Percentiles rank a stretch among this genome's conserved stretches.
These are phyloP conservation scores for Cladosporium sp. DNA, from an alignment of 2,329 filamentous ascomycete genomes.

Conservation along the genomic window DNA sequence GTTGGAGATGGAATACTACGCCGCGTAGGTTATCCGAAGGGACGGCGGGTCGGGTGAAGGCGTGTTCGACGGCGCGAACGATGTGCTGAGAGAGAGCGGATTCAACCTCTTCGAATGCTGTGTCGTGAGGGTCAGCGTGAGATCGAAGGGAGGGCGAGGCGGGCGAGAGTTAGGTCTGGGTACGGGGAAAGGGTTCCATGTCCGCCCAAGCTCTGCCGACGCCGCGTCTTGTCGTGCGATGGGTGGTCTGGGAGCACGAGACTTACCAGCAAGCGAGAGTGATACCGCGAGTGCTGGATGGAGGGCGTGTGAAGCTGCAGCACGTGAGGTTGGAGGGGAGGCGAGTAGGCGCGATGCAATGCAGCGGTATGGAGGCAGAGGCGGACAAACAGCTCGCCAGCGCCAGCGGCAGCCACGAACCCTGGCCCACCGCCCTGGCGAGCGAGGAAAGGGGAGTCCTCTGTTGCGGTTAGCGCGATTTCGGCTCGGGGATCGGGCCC, in stretches of 20 bases:
- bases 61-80: background rate
- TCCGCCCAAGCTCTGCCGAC: constrained; percentile 5
- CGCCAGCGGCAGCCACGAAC: background rate
- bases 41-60: background rate
- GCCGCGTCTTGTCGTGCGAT: background rate
- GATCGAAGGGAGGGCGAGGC: background rate
- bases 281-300: background rate
- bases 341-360: constrained; percentile 10
- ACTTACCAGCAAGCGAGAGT: constrained; percentile 10
- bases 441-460: constrained; percentile 8
- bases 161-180: background rate
- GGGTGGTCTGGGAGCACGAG: background rate
- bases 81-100: background rate
- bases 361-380: background rate
- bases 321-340: background rate
- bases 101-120: background rate
- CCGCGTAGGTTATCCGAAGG: constrained; percentile 1
- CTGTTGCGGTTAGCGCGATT: background rate
- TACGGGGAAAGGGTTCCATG: constrained; percentile 13
- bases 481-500: constrained; percentile 6
- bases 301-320: background rate
- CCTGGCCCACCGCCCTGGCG: background rate
- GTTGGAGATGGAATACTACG: background rate
- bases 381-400: background rate
- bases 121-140: background rate